phyloP scores from a whole-genome alignment of 805 yeast species.

The Cyberlindnera xylosilytica region DNA sequence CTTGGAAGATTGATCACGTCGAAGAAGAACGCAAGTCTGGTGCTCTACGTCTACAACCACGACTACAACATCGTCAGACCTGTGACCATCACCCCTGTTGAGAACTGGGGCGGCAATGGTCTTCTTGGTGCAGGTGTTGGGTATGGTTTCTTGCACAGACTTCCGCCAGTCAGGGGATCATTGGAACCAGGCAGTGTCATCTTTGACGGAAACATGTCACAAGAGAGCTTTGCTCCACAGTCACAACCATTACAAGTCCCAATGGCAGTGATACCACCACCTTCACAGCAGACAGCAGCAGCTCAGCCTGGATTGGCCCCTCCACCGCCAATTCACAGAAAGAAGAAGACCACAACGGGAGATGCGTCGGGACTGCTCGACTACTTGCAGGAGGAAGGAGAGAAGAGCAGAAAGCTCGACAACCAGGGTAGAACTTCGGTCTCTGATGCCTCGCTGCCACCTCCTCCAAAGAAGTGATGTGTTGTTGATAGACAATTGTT shows the following conservation, averaged over 20 bases:
- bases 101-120: conserved; percentile 81
- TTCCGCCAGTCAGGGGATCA: conserved; percentile 62
- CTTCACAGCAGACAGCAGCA: conserved; percentile 2
- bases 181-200: conserved; percentile 35
- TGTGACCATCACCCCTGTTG: conserved; percentile 70
- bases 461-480: conserved; percentile 31
- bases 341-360: conserved; percentile 24
- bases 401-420: conserved; percentile 38
- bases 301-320: background rate
- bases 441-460: conserved; percentile 28
- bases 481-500: too few species aligned
- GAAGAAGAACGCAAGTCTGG: conserved; percentile 42
- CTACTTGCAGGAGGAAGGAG: conserved; percentile 41
- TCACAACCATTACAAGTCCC: conserved; percentile 3
- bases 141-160: conserved; percentile 80
- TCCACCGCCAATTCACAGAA: conserved; percentile 26
- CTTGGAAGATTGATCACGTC: conserved; percentile 64
- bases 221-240: conserved; percentile 12
- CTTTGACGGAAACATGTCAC: conserved; percentile 32
- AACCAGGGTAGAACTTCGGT: conserved; percentile 23
- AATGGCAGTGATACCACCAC: conserved; percentile 1
- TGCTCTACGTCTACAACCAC: conserved; percentile 79
- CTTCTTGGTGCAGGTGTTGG: conserved; percentile 93
- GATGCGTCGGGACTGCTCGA: conserved; percentile 30
- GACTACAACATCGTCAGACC: conserved; percentile 85